Evolutionary conservation across 2,329 filamentous ascomycete genomes (phyloP), one percentile per base, ranked within the genome.

Genomic region (Botrytis squamosa): DNA sequence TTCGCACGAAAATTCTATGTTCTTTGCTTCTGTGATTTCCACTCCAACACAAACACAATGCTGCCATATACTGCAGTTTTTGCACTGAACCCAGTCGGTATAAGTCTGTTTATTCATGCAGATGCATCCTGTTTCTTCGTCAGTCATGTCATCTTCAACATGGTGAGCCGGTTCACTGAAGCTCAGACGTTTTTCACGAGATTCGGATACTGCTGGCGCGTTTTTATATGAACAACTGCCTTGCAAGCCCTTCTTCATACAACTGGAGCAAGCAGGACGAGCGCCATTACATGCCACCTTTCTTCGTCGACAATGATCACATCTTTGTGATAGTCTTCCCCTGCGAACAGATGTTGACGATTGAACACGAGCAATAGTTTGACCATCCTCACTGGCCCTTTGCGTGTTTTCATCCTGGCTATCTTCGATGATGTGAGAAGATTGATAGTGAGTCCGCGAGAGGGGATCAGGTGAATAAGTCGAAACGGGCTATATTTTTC

Each of bases 51-150:
- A 71, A 49, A 65, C 7, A 18, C 33, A 44, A 12, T 71, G 69
- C 44, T 71, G 42, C 69, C 57, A 65, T 22, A 36, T 44, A 20
- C 33, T 44, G 5, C 69, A 71, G 25, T 65, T n/a, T n/a, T 38
- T 64, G 42, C 69, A 71, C 12, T 65, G 33, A 44, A 46, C 33
- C 69, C 57, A 71, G 44, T 36, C 18, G 52, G n/a, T 49, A 64
- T 44, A 64, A 9, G 16, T 22, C 59, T 71, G 42, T 12, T 8
- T 22, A n/a, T 29, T 49, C n/a, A 20, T 36, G 18, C 57, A 64
- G 40, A 71, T 65, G 25, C 57, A 49, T 29, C 38, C 2, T 7
- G 33, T 29, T 40, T 36, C 16, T 36, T 66, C 42, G 22, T 49
- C 4, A 25, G 20, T 25, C 20, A 20, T 9, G 33, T 36, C 12